Conservation (phyloP, 2,329 filamentous ascomycete species). For the Aplosporella prunicola region DNA sequence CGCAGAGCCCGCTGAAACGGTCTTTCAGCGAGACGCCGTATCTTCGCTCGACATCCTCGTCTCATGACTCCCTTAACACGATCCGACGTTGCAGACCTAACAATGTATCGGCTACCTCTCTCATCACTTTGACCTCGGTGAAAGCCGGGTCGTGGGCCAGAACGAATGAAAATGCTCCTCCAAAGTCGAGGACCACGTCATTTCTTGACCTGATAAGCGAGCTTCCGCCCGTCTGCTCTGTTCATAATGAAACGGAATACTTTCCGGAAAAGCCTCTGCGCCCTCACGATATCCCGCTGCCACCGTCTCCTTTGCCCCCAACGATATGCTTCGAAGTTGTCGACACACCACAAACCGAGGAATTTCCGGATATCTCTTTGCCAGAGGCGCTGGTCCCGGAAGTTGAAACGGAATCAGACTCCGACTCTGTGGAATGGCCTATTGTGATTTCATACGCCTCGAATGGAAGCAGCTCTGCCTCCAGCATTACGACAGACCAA, state of each 20-base stretch:
- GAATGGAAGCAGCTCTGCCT: no score
- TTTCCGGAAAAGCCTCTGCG: slow-evolving; percentile 4
- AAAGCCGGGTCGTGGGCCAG: slow-evolving; percentile 18
- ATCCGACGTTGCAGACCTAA: slow-evolving; percentile 10
- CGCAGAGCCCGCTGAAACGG: slow-evolving; percentile 31
- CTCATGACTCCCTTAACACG: slow-evolving; percentile 8
- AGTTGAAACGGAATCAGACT: no score
- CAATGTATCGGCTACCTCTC: slow-evolving; percentile 24
- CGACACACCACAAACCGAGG: no score
- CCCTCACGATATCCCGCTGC: slow-evolving; percentile 7
- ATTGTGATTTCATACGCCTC: no score
- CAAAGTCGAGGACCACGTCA: slow-evolving; percentile 22
- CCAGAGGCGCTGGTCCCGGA: no score
- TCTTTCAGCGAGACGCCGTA: slow-evolving; percentile 33
- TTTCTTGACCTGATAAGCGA: slow-evolving; percentile 24
- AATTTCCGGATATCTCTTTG: no score
- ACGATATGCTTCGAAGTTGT: no score
- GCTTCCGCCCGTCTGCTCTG: slow-evolving; percentile 5
- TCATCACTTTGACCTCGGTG: slow-evolving; percentile 22
- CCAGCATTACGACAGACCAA: no score
- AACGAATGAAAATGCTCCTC: slow-evolving; percentile 25
- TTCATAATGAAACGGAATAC: not conserved
- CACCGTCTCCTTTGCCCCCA: slow-evolving; percentile 11
- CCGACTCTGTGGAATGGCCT: slow-evolving; percentile 2
- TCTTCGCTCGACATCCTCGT: slow-evolving; percentile 24